Evolutionary conservation across 352 stramenopile species (phyloP).

Genomic region (Phytophthora meadii): DNA sequence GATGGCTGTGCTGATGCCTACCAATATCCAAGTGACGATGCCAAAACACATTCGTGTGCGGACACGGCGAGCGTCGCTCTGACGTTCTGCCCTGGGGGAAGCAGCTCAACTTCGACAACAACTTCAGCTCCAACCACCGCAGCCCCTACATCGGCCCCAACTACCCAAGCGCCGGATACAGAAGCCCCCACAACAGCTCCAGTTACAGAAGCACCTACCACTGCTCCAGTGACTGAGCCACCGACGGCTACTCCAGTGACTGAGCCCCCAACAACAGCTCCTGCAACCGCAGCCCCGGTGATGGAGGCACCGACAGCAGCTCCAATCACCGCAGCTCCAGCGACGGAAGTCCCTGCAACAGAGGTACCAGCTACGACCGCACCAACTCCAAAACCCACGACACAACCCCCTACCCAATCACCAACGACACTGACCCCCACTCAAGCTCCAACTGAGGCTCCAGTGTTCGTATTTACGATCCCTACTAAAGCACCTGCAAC

Average conservation of each 20-base stretch:
- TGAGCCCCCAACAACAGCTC: neutral
- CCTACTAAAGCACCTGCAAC: constrained; percentile 11
- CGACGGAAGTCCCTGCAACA: neutral
- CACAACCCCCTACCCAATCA: constrained; percentile 18
- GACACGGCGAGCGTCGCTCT: constrained; percentile 48
- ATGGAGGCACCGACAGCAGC: neutral
- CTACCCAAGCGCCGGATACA: neutral
- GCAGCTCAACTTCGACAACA: constrained; percentile 24
- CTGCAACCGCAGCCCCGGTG: constrained; percentile 24
- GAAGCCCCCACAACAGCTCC: constrained; percentile 8
- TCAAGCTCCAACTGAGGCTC: neutral
- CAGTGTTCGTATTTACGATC: constrained; percentile 5
- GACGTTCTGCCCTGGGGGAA: constrained; percentile 60
- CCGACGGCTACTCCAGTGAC: constrained; percentile 3
- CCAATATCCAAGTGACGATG: constrained; percentile 59
- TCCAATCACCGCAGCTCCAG: constrained; percentile 4
- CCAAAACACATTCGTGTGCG: constrained; percentile 60
- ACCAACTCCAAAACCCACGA: neutral
- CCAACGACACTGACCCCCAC: constrained; percentile 6
- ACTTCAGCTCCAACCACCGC: constrained; percentile 8
- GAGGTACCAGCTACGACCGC: constrained; percentile 3
- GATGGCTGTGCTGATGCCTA: constrained; percentile 64
- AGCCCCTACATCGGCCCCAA: constrained; percentile 4
- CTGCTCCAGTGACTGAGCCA: neutral
- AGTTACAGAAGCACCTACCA: neutral